phyloP scores from a whole-genome alignment of 805 yeast species.

The Wickerhamomyces tratensis region DNA sequence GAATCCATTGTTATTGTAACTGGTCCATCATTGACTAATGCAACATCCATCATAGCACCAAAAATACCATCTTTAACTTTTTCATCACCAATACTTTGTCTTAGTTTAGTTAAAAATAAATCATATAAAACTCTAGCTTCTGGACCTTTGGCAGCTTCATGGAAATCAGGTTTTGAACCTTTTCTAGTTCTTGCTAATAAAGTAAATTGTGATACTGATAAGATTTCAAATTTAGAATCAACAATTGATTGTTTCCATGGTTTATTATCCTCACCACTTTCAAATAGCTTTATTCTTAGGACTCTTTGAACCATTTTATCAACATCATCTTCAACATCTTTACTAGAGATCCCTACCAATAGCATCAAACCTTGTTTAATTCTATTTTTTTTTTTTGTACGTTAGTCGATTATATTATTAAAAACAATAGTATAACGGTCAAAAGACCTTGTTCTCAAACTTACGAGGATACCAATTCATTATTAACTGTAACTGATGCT shows the following conservation, averaged over 20 bases:
- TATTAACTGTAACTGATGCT: conserved; percentile 85
- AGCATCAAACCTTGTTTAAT: conserved; percentile 70
- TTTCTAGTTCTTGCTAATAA: conserved; percentile 76
- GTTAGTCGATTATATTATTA: background rate
- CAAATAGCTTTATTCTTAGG: conserved; percentile 60
- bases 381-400: conserved; percentile 9
- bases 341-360: conserved; percentile 74
- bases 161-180: conserved; percentile 94
- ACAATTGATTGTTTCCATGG: conserved; percentile 71
- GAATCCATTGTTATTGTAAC: conserved; percentile 73
- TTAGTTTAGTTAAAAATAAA: conserved; percentile 37
- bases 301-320: conserved; percentile 60
- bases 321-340: conserved; percentile 71
- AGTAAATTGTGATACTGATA: conserved; percentile 91
- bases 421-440: background rate
- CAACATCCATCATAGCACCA: conserved; percentile 97
- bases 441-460: conserved; percentile 1
- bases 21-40: conserved; percentile 85
- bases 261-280: conserved; percentile 47
- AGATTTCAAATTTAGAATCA: conserved; percentile 57
- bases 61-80: conserved; percentile 82
- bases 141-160: conserved; percentile 80
- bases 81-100: conserved; percentile 43
- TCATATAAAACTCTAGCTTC: conserved; percentile 34
- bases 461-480: conserved; percentile 54